Base-by-base conservation (phyloP, 202 grass and related monocot species). In the Musa balbisiana region DNA sequence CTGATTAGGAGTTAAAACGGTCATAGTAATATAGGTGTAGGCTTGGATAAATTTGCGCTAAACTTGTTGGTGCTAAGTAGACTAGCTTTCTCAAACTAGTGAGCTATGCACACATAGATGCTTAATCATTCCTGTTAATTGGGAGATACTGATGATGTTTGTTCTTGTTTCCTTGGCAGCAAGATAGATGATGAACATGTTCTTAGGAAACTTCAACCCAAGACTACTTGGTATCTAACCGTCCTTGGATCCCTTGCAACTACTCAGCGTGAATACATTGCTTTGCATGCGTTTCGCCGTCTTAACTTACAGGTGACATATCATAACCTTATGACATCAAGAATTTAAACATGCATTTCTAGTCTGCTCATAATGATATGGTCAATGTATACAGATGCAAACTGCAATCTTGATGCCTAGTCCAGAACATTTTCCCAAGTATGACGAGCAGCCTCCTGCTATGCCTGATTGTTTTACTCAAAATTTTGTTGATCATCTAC, bases 351-450 rank as follows among this genome's bases (percentile, higher is more conserved):
- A 21, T 55, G 26, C 10, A 22, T 17, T 23, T 54, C 20, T 55
- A 27, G 17, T 73, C 8, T 52, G 3, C 11, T 53, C 22, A 9
- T 80, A 52, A 64, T 86, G 69, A 87, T 70, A 51, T 59, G 79
- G 68, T 64, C 27, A 84, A 55, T 27, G 22, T 23, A 2, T 79
- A 55, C 87, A 99, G 95, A 99, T 99, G 95, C 95, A 95, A 99
- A 90, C 81, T 76, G 95, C 91, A 69, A 99, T 99, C 53, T 87
- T 99, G 82, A 87, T 95, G 75, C 95, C 95, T 53, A 99, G 91
- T 82, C 87, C 91, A 64, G 95, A 99, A 56, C 95, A 95, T 67
- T 99, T 99, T 82, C 95, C 95, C 0, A 99, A 99, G 82, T 99
- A 95, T 69, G 83, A 99, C 83, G 95, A 99, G 54, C 89, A 92